phyloP scores from a whole-genome alignment of 441 rosid genomes.

The Gossypium laxum region DNA sequence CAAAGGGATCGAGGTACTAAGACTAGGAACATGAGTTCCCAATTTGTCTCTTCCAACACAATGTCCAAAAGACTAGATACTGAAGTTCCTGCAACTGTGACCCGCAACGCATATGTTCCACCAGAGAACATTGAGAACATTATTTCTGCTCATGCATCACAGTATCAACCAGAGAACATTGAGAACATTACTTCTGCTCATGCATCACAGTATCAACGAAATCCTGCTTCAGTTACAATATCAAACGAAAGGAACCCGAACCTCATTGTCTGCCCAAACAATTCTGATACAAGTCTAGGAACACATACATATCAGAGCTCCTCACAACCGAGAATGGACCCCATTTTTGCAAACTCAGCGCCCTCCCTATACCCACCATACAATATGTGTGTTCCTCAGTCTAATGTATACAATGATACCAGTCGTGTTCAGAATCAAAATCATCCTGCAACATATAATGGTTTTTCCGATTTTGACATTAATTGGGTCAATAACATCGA shows the following conservation, averaged over 20 bases:
- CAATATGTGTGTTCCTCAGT: constrained; percentile 23
- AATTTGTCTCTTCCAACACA: constrained; percentile 20
- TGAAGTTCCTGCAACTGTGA: constrained; percentile 9
- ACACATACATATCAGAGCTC: constrained; percentile 13
- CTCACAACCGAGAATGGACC: constrained; percentile 14
- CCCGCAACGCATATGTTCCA: constrained; percentile 21
- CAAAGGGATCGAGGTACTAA: constrained; percentile 26
- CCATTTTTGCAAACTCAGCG: constrained; percentile 12
- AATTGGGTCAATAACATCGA: constrained; percentile 15
- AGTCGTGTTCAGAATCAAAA: constrained; percentile 18
- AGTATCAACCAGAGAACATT: neutral
- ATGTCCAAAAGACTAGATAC: constrained; percentile 19
- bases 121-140: constrained; percentile 8
- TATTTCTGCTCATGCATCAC: constrained; percentile 20
- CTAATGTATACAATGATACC: constrained; percentile 17
- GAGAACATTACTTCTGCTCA: constrained; percentile 16
- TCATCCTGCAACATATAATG: constrained; percentile 11
- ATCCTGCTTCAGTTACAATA: constrained; percentile 19
- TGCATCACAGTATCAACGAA: constrained; percentile 16
- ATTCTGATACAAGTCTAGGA: constrained; percentile 14
- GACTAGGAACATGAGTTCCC: constrained; percentile 17
- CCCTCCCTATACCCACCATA: constrained; percentile 21
- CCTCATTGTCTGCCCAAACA: constrained; percentile 15
- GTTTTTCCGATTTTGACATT: constrained; percentile 15
- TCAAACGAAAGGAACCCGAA: constrained; percentile 8